These are phyloP conservation scores for Saccharomycopsis lassenensis DNA, from an alignment of 805 yeast genomes.

Conservation along the genomic window DNA sequence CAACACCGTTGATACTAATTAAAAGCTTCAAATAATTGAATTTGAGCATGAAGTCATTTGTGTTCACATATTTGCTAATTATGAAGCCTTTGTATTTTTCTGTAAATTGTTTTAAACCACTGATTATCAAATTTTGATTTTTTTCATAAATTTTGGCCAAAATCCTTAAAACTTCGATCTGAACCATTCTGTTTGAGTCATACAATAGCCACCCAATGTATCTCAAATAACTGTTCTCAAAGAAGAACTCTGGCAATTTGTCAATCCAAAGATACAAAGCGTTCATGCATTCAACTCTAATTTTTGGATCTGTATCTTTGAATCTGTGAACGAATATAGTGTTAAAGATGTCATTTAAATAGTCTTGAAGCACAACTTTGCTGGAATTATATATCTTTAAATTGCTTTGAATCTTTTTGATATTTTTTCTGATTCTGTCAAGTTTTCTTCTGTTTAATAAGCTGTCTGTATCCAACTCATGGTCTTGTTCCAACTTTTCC, in stretches of 20 bases:
- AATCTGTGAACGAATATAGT: conserved; percentile 66
- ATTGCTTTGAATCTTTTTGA: conserved; percentile 35
- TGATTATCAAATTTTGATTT: conserved; percentile 29
- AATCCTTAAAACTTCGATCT: conserved; percentile 52
- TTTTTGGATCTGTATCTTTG: conserved; percentile 63
- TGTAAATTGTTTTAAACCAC: conserved; percentile 69
- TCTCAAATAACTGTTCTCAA: conserved; percentile 58
- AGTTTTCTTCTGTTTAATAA: conserved; percentile 25
- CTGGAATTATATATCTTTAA: conserved; percentile 34
- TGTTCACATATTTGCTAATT: conserved; percentile 49
- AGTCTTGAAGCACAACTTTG: conserved; percentile 41
- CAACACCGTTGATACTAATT: conserved; percentile 43
- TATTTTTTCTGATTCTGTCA: conserved; percentile 29
- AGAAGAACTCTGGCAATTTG: conserved; percentile 57
- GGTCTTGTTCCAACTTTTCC: conserved; percentile 21
- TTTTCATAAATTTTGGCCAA: conserved; percentile 38
- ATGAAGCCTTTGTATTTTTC: conserved; percentile 60
- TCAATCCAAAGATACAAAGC: conserved; percentile 63
- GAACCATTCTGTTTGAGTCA: conserved; percentile 51
- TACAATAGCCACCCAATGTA: conserved; percentile 79
- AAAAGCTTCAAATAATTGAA: conserved; percentile 40
- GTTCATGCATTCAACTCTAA: conserved; percentile 59
- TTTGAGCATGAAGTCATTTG: conserved; percentile 46
- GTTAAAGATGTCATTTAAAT: conserved; percentile 54
- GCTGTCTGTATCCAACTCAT: conserved; percentile 26